Percentiles rank a stretch among this genome's conserved stretches.
Conservation (phyloP, 805 yeast species). For the Teunomyces pallodes region DNA sequence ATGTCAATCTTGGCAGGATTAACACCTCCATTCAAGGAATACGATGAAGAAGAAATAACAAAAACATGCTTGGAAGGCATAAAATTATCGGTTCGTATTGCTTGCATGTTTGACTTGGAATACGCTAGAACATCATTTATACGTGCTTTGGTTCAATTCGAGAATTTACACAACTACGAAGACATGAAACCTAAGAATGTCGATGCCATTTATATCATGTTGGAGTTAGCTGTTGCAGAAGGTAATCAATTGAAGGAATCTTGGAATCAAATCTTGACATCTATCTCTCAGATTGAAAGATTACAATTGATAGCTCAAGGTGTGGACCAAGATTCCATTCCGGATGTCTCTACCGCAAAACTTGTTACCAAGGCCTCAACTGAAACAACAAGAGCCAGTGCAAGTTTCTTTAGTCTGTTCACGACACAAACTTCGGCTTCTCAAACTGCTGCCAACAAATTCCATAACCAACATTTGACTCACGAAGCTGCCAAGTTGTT, state of each 20-base stretch:
- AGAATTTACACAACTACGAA: constrained; percentile 73
- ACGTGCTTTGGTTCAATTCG: constrained; percentile 84
- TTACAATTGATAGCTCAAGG: constrained; percentile 86
- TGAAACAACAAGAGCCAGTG: constrained; percentile 45
- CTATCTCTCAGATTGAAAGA: constrained; percentile 89
- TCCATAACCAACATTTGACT: constrained; percentile 66
- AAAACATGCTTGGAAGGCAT: constrained; percentile 80
- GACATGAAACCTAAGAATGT: constrained; percentile 79
- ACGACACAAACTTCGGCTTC: constrained; percentile 50
- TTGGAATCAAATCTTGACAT: constrained; percentile 81
- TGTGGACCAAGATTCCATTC: constrained; percentile 75
- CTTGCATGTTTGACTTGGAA: constrained; percentile 79
- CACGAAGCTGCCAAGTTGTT: constrained; percentile 56
- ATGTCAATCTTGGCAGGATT: constrained; percentile 94
- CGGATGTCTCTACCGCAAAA: constrained; percentile 80
- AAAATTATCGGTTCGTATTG: constrained; percentile 73
- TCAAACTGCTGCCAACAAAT: constrained; percentile 68
- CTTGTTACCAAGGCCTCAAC: constrained; percentile 46
- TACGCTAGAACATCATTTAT: constrained; percentile 87
- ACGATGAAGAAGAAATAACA: constrained; percentile 70
- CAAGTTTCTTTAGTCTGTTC: constrained; percentile 57
- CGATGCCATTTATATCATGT: constrained; percentile 69
- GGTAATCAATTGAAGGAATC: constrained; percentile 70
- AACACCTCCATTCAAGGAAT: constrained; percentile 89
- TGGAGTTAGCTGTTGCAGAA: constrained; percentile 75